Evolutionary conservation across 1,284 basidiomycete species (phyloP).

Genomic region (Cryptococcus wingfieldii): DNA sequence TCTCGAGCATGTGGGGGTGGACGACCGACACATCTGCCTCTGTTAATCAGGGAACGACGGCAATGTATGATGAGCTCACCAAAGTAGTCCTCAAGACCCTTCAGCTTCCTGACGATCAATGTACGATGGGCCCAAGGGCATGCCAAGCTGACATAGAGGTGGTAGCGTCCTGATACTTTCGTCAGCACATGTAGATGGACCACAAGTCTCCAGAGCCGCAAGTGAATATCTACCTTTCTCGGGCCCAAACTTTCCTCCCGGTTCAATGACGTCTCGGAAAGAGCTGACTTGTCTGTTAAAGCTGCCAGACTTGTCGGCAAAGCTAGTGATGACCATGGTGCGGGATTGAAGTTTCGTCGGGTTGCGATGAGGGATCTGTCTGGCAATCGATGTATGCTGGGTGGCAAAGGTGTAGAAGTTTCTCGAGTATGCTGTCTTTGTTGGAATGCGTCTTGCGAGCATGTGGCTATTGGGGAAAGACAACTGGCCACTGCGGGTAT

Average conservation of each 20-base stretch:
- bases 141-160: slow-evolving; percentile 81
- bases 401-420: too few species aligned
- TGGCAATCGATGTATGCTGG: too few species aligned
- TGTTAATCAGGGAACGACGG: neutral
- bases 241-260: slow-evolving; percentile 69
- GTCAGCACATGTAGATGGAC: neutral
- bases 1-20: slow-evolving; percentile 74
- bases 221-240: slow-evolving; percentile 62
- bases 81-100: slow-evolving; percentile 81
- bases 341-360: neutral
- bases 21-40: slow-evolving; percentile 68
- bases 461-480: too few species aligned
- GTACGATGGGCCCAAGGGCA: slow-evolving; percentile 87
- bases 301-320: slow-evolving; percentile 67
- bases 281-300: slow-evolving; percentile 71
- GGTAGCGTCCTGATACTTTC: slow-evolving; percentile 65
- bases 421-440: neutral
- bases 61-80: slow-evolving; percentile 51
- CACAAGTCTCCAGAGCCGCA: neutral
- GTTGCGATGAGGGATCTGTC: neutral
- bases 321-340: slow-evolving; percentile 57
- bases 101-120: slow-evolving; percentile 82
- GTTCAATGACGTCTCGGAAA: slow-evolving; percentile 71
- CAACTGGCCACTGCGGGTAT: too few species aligned
- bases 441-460: neutral